These are phyloP conservation scores for Trypanosoma theileri DNA, from an alignment of 208 protist species.

Conservation along the genomic window DNA sequence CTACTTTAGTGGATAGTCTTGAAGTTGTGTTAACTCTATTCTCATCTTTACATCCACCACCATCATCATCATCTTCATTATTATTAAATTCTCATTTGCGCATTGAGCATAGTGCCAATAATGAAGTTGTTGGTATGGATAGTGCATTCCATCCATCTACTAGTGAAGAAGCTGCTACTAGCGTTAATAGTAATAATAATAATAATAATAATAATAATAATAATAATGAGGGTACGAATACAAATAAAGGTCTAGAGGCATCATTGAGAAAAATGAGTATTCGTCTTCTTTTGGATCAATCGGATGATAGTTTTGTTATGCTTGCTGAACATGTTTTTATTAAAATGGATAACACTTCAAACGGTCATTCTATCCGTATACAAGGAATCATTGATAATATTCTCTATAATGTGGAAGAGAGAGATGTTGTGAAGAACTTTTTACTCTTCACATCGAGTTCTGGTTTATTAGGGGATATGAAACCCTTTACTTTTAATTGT, in stretches of 20 bases:
- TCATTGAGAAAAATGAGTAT: neutral
- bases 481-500: conserved; percentile 5
- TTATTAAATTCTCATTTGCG: too few species aligned
- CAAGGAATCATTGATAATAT: neutral
- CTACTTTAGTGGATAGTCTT: conserved; percentile 22
- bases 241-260: too few species aligned
- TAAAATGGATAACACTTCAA: neutral
- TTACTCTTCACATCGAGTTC: conserved; percentile 5
- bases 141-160: too few species aligned
- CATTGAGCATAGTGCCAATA: too few species aligned
- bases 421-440: conserved; percentile 6
- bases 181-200: neutral
- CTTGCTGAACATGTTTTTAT: too few species aligned
- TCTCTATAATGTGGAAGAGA: conserved; percentile 7
- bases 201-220: neutral
- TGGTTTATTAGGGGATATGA: neutral
- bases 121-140: too few species aligned
- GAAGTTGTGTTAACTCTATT: conserved; percentile 12
- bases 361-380: neutral
- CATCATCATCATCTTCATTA: neutral
- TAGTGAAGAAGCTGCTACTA: neutral
- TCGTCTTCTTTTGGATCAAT: conserved; percentile 1
- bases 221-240: neutral
- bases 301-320: neutral
- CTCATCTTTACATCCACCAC: neutral